A percentile compares a stretch with the other conserved stretches of the same genome.
Evolutionary conservation across 371 early-diverging fungal genomes (phyloP).

Genomic region (Syncephalastrum monosporum): DNA sequence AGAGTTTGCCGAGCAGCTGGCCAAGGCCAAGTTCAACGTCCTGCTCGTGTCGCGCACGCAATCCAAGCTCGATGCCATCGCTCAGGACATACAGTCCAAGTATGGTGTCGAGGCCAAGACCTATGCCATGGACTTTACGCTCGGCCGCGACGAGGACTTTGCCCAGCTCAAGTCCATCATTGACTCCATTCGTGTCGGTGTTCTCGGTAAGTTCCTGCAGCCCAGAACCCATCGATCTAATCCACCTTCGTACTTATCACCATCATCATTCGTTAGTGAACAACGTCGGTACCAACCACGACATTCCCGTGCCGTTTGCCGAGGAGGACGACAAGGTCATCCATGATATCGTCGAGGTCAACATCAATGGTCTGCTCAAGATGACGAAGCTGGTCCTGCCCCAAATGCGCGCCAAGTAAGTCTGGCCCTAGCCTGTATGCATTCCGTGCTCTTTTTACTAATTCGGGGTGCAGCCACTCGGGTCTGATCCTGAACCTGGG

Average conservation of each 20-base stretch:
- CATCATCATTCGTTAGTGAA: constrained; percentile 58
- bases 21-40: constrained; percentile 83
- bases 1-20: constrained; percentile 91
- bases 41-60: constrained; percentile 86
- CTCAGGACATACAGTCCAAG: constrained; percentile 58
- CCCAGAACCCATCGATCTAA: no score
- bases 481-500: constrained; percentile 95
- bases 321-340: constrained; percentile 72
- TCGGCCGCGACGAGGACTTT: constrained; percentile 66
- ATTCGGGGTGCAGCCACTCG: constrained; percentile 46
- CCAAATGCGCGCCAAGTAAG: constrained; percentile 63
- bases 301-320: constrained; percentile 79
- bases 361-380: constrained; percentile 80
- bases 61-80: constrained; percentile 81
- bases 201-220: constrained; percentile 52
- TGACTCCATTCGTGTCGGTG: constrained; percentile 60
- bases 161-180: constrained; percentile 60
- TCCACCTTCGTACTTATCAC: no score
- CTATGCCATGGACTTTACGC: constrained; percentile 83
- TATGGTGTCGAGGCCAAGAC: constrained; percentile 71
- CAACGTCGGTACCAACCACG: constrained; percentile 93
- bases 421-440: background rate
- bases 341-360: constrained; percentile 83
- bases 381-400: constrained; percentile 86
- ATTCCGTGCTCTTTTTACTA: background rate